Percentiles rank a stretch among this genome's conserved stretches.
phyloP scores from a whole-genome alignment of 192 early-diverging fungal genomes.

The Linnemannia elongata region DNA sequence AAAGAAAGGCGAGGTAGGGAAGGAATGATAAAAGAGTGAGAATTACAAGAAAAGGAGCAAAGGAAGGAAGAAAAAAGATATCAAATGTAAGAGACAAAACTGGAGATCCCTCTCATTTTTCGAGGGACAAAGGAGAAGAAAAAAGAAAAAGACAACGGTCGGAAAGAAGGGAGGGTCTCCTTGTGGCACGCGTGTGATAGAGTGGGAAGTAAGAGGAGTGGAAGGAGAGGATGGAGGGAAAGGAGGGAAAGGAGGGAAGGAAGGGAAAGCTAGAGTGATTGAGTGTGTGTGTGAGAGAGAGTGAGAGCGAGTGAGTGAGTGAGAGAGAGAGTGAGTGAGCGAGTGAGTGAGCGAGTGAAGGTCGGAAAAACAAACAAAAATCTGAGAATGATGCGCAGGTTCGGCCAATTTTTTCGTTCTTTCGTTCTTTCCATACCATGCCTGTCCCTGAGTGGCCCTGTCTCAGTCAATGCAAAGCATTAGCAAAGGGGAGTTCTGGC shows the following conservation, averaged over 20 bases:
- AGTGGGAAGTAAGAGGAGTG: background rate
- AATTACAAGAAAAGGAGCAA: too few relatives aligned
- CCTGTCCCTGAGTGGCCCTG: conserved; percentile 7
- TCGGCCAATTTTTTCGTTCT: background rate
- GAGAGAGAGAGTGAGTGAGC: background rate
- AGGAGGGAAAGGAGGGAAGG: background rate
- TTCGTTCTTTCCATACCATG: background rate
- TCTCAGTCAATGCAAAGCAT: background rate
- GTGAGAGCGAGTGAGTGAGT: background rate
- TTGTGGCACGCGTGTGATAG: background rate
- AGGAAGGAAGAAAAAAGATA: too few relatives aligned
- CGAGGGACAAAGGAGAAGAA: too few relatives aligned
- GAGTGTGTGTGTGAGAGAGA: too few relatives aligned
- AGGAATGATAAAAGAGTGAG: too few relatives aligned
- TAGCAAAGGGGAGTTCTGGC: background rate
- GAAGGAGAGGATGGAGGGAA: background rate
- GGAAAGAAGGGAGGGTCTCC: too few relatives aligned
- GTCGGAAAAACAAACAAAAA: background rate
- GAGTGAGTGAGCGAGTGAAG: background rate
- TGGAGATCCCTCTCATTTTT: too few relatives aligned
- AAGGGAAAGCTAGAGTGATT: background rate
- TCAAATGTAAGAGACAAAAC: too few relatives aligned
- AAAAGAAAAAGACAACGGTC: too few relatives aligned
- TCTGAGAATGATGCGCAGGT: background rate
- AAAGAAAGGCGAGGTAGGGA: too few relatives aligned